Base-by-base conservation (phyloP, 1,284 basidiomycete species). In the Laetiporus sulphureus region DNA sequence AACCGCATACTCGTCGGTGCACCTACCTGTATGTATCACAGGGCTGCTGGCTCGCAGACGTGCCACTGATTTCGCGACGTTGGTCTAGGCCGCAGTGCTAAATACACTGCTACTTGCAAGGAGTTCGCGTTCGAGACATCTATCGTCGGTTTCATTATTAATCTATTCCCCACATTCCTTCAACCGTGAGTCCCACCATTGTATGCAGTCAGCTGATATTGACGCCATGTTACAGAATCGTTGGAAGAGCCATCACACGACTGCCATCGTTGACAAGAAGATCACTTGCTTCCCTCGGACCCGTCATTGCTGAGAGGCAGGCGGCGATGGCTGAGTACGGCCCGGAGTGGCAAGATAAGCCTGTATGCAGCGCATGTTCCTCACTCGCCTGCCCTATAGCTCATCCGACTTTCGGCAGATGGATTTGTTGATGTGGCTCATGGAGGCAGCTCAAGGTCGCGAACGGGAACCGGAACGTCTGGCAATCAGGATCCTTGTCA, bases 1-100 rank as follows among this genome's bases (percentile, higher is more conserved):
- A 48, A 45, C 32, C 40, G 49, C n/a, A 35, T 50, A 29, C 24
- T 50, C 13, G 46, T 50, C 25, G 49, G 49, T 12, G 36, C 45
- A 6, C 42, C 48, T 3, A 41, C 41, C 8, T 50, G 48, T 45
- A 24, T 27, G 40, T 31, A 19, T n/a, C n/a, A n/a, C n/a, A n/a
- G n/a, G n/a, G n/a, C n/a, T n/a, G n/a, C 15, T 24, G 6, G 3
- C 16, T 24, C 30, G 16, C 15, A 18, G 19, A 4, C 10, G n/a
- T 13, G n/a, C n/a, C 38, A 2, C 11, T 27, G 16, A 38, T 16
- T 12, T n/a, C 7, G 2, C 18, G 7, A 11, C 5, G 3, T 19
- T 20, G 21, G 15, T n/a, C 5, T 29, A 48, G 47, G 47, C 30
- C 42, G 46, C 13, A 36, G 44, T 25, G 16, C 19, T 16, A 34